These are phyloP conservation scores for Poa pratensis DNA, from an alignment of 176 grass and related monocot genomes.

Conservation along the genomic window DNA sequence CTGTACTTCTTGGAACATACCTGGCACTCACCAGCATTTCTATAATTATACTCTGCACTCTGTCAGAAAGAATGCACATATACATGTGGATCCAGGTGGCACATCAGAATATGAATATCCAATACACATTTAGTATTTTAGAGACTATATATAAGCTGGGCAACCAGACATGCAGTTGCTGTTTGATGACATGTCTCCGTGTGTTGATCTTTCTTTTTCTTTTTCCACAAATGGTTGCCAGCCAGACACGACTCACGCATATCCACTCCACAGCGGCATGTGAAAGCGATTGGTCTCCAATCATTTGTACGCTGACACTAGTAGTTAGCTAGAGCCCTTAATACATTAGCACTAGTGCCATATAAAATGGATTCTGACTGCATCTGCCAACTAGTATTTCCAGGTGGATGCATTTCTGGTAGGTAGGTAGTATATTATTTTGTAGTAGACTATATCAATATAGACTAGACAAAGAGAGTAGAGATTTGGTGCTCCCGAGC, in stretches of 20 bases:
- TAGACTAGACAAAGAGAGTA: no score
- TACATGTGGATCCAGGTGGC: neutral
- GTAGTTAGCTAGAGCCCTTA: neutral
- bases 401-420: neutral
- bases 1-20: neutral
- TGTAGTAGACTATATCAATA: neutral
- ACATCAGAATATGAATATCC: neutral
- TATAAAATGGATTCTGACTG: neutral
- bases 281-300: slow-evolving; percentile 25
- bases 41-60: no score
- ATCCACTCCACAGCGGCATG: neutral
- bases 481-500: no score
- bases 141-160: neutral
- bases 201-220: neutral
- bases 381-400: neutral
- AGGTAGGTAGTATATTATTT: neutral
- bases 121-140: neutral
- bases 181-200: neutral
- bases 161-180: neutral
- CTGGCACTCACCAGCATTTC: neutral
- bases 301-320: neutral
- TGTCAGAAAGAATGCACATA: neutral
- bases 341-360: neutral
- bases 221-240: slow-evolving; percentile 18
- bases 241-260: neutral